Percentiles rank a stretch among this genome's conserved stretches.
phyloP scores from a whole-genome alignment of 2,329 filamentous ascomycete genomes.

The Pyricularia pennisetigena region DNA sequence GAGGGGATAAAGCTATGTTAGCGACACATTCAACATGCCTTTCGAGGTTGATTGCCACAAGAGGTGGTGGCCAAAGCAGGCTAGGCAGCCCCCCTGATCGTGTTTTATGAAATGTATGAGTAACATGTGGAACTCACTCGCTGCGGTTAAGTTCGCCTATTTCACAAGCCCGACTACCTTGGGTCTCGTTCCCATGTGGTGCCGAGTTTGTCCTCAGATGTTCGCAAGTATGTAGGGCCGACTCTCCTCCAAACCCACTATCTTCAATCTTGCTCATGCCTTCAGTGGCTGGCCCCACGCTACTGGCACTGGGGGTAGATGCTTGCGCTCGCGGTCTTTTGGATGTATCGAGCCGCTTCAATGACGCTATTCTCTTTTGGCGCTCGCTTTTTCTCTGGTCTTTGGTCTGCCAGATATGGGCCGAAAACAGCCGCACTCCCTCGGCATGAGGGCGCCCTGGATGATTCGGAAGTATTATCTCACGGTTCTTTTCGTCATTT shows the following conservation, averaged over 20 bases:
- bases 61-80: background rate
- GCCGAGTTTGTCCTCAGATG: background rate
- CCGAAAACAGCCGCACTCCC: background rate
- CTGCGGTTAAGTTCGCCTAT: background rate
- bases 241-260: background rate
- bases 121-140: background rate
- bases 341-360: background rate
- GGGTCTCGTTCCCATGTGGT: background rate
- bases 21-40: background rate
- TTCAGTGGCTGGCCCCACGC: background rate
- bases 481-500: background rate
- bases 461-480: background rate
- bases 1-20: background rate
- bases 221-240: background rate
- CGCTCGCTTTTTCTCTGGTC: background rate
- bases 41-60: background rate
- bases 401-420: background rate
- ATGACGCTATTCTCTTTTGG: background rate
- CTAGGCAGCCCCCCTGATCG: background rate
- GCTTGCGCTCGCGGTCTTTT: background rate
- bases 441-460: background rate
- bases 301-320: background rate
- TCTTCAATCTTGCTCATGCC: background rate
- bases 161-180: background rate
- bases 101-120: background rate